Percentiles rank a stretch among this genome's conserved stretches.
These are phyloP conservation scores for Metschnikowia picachoensis DNA, from an alignment of 805 yeast genomes.

Conservation along the genomic window DNA sequence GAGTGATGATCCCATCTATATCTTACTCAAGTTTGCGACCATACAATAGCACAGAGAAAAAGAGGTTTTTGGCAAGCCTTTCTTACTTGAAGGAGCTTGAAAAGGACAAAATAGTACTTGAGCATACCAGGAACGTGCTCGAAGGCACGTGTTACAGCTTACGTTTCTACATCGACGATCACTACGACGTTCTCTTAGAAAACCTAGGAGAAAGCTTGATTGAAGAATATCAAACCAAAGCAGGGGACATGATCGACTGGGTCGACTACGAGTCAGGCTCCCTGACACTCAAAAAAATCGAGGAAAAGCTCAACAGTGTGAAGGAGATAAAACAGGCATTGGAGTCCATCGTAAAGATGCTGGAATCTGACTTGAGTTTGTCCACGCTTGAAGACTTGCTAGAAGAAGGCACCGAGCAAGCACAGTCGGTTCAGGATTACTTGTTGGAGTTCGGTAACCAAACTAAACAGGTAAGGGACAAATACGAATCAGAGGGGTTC, in stretches of 20 bases:
- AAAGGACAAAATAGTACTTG: slow-evolving; percentile 47
- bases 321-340: slow-evolving; percentile 18
- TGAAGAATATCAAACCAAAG: slow-evolving; percentile 26
- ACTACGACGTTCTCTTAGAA: slow-evolving; percentile 35
- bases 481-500: slow-evolving; percentile 43
- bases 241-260: slow-evolving; percentile 65
- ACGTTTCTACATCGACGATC: slow-evolving; percentile 55
- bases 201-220: slow-evolving; percentile 41
- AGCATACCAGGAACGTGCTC: slow-evolving; percentile 60
- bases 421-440: slow-evolving; percentile 41
- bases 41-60: slow-evolving; percentile 37
- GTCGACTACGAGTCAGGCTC: slow-evolving; percentile 66
- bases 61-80: slow-evolving; percentile 46
- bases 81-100: slow-evolving; percentile 53
- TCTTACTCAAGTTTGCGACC: slow-evolving; percentile 39
- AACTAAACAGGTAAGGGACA: slow-evolving; percentile 37
- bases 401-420: slow-evolving; percentile 38
- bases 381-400: slow-evolving; percentile 43
- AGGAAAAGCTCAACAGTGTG: slow-evolving; percentile 23
- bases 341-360: slow-evolving; percentile 37
- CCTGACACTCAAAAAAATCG: slow-evolving; percentile 32
- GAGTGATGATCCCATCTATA: slow-evolving; percentile 42
- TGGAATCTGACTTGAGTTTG: slow-evolving; percentile 44
- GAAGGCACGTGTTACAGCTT: slow-evolving; percentile 73
- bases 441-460: slow-evolving; percentile 45